Percentiles rank a stretch among this genome's conserved stretches.
Evolutionary conservation across 441 rosid genomes (phyloP).

Genomic region (Aquilaria agallochum): DNA sequence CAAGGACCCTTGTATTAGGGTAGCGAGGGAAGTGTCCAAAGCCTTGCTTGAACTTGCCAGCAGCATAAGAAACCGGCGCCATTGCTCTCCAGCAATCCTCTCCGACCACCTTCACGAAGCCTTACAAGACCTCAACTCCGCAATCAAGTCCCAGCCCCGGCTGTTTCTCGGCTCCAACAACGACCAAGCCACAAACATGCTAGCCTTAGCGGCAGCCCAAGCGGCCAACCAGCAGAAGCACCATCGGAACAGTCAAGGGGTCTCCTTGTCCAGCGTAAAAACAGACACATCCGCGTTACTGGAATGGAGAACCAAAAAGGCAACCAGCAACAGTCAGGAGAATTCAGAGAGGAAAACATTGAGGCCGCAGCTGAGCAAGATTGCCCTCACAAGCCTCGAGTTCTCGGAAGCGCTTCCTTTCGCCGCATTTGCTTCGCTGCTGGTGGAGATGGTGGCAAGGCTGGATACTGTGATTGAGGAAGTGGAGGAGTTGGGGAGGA

Average conservation of each 20-base stretch:
- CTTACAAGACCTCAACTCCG: constrained; percentile 54
- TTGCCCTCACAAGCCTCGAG: constrained; percentile 62
- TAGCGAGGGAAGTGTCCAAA: constrained; percentile 64
- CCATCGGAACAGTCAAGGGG: constrained; percentile 18
- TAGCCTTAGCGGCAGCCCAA: constrained; percentile 49
- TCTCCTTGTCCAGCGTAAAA: constrained; percentile 36
- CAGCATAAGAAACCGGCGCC: constrained; percentile 57
- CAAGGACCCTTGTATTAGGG: constrained; percentile 65
- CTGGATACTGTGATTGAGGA: constrained; percentile 73
- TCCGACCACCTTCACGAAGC: constrained; percentile 70
- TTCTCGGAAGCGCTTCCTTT: constrained; percentile 91
- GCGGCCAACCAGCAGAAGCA: constrained; percentile 14
- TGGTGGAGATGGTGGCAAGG: constrained; percentile 76
- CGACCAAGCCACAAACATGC: constrained; percentile 34
- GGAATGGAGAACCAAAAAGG: constrained; percentile 36
- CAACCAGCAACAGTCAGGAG: constrained; percentile 15
- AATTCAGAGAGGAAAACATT: constrained; percentile 33
- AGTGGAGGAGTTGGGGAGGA: constrained; percentile 69
- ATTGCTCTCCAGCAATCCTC: constrained; percentile 69
- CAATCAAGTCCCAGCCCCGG: constrained; percentile 65
- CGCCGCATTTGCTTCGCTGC: constrained; percentile 75
- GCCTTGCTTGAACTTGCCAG: constrained; percentile 59
- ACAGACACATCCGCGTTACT: constrained; percentile 9
- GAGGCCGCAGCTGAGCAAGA: constrained; percentile 69
- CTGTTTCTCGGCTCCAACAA: constrained; percentile 52